Evolutionary conservation across 768 basidiomycete genomes (phyloP), one percentile per base, ranked within the genome.

Genomic region (Lactifluus echinatus): DNA sequence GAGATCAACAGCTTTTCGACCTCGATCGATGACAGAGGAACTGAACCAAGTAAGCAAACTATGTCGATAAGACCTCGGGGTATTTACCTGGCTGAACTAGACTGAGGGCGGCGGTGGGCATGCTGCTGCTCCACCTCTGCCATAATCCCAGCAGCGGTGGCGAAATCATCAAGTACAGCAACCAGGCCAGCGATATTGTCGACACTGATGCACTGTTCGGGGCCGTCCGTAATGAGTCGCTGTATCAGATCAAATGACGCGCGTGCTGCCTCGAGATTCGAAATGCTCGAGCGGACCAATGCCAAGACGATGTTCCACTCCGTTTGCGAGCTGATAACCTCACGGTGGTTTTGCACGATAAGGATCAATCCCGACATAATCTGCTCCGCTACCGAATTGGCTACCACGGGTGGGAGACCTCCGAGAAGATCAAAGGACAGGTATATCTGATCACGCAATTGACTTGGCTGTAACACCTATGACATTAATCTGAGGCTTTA

Each of bases 221-320:
- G 70, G n/a, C 81, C 81, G 52, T 87, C 84, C 0, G 77, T 69
- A 14, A 79, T 76, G n/a, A 97, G 75, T 40, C 72, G 73, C 17
- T 77, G 71, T n/a, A 95, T 74, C 19, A 96, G 77, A 19, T 84
- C 84, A 66, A 97, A 89, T 2, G 95, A 87, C 50, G 84, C 73
- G 36, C 89, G 85, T 24, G 91, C 84, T 5, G 93, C 94, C 69
- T 92, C 90, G 10, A 90, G 81, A 66, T 96, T 88, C 12, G 84
- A 76, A 40, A 93, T 80, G 0, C 93, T 94, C 1, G 85, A 86
- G 47, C 90, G 83, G 61, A 98, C 79, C 28, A 97, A 75, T 1
- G 90, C 88, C 65, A 94, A 90, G 21, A 94, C 80, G 39, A 98
- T 74, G 60, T 90, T 93, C 95, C 95, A 99, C 68, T 98, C 95